Evolutionary conservation across 495 filamentous ascomycete genomes (phyloP).

Genomic region (Penicillium macrosclerotiorum): DNA sequence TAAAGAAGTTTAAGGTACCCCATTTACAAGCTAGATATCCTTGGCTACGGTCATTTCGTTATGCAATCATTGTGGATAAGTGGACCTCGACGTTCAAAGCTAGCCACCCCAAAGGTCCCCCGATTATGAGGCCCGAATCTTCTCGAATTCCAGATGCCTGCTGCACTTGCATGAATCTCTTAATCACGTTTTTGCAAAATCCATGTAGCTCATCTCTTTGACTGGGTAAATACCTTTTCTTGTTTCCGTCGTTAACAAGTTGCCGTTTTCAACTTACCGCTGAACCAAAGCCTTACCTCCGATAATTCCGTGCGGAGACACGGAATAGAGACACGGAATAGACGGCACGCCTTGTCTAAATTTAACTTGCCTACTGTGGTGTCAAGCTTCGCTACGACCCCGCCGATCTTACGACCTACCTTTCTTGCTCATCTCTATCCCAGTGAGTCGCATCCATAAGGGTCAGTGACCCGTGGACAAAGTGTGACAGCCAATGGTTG

Average conservation of each 20-base stretch:
- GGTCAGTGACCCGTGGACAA: neutral
- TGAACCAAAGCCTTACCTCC: no score
- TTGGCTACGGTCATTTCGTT: neutral
- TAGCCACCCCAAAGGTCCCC: neutral
- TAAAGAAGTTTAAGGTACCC: neutral
- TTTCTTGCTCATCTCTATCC: neutral
- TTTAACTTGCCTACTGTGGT: conserved; percentile 1
- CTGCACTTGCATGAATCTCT: neutral
- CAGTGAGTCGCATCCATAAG: neutral
- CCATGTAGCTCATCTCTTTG: no score
- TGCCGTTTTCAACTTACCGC: no score
- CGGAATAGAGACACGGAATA: conserved; percentile 4
- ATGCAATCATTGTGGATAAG: neutral
- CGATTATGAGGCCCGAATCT: neutral
- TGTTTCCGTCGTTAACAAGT: no score
- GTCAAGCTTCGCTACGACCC: neutral
- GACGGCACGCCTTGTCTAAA: conserved; percentile 9
- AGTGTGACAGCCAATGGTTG: neutral
- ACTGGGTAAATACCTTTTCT: no score
- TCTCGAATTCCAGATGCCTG: neutral
- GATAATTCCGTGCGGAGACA: no score
- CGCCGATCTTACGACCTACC: neutral
- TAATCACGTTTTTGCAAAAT: no score
- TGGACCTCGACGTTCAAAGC: no score
- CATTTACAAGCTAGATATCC: neutral